Evolutionary conservation across 139 green algal species (phyloP).

Genomic region (Tetradesmus obliquus): DNA sequence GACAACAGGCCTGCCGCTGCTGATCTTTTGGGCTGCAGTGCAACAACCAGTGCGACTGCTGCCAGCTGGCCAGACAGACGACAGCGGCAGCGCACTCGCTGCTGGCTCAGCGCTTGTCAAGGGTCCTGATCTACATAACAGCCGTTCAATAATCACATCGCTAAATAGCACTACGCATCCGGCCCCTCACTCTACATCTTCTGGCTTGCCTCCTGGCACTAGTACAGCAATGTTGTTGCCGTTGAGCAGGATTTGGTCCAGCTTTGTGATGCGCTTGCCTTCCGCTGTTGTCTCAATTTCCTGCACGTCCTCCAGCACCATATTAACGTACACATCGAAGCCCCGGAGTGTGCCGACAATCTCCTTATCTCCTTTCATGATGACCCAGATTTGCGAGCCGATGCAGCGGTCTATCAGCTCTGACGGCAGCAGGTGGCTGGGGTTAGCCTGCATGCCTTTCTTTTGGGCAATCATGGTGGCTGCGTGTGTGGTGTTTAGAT

Average conservation of each 20-base stretch:
- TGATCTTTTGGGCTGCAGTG: neutral
- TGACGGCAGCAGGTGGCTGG: slow-evolving; percentile 87
- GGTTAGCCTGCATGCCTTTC: slow-evolving; percentile 68
- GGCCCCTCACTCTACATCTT: slow-evolving; percentile 51
- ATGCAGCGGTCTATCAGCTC: slow-evolving; percentile 98
- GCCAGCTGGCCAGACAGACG: neutral
- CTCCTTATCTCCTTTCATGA: slow-evolving; percentile 96
- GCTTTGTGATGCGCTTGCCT: slow-evolving; percentile 79
- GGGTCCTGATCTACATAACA: neutral
- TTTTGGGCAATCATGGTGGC: slow-evolving; percentile 43
- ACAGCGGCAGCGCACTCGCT: neutral
- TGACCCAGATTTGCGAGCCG: slow-evolving; percentile 94
- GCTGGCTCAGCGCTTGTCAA: neutral
- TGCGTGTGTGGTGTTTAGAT: neutral
- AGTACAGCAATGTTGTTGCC: slow-evolving; percentile 98
- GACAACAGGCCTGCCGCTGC: neutral
- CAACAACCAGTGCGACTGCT: neutral
- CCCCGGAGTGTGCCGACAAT: slow-evolving; percentile 91
- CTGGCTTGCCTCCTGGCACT: slow-evolving; percentile 89
- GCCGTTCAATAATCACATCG: too few species aligned
- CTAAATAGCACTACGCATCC: neutral
- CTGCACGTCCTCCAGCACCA: slow-evolving; percentile 98
- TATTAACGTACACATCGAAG: slow-evolving; percentile 99
- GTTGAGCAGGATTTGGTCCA: slow-evolving; percentile 98
- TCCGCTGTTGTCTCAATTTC: slow-evolving; percentile 93